Percentiles rank a stretch among this genome's conserved stretches.
These are phyloP conservation scores for Ophidiomyces ophidiicola DNA, from an alignment of 2,329 filamentous ascomycete genomes.

Conservation along the genomic window DNA sequence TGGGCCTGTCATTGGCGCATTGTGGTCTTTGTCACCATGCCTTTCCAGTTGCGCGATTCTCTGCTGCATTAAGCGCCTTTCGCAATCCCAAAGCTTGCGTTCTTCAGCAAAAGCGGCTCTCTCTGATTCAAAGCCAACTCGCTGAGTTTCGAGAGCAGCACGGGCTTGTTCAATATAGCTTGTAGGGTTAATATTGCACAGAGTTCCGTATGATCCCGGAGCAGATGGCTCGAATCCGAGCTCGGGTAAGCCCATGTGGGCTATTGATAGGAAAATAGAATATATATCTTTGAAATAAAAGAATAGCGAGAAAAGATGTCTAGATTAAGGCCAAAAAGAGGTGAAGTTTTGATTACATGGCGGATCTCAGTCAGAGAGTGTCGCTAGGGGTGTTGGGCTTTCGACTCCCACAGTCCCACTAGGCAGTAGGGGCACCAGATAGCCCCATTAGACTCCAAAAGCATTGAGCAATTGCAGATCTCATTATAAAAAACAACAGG, in stretches of 20 bases:
- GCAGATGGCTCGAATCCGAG: background rate
- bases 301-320: no score
- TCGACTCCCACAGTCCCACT: no score
- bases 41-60: slow-evolving; percentile 34
- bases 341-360: no score
- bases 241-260: slow-evolving; percentile 3
- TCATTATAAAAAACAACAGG: no score
- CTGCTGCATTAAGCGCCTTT: slow-evolving; percentile 31
- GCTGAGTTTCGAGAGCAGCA: slow-evolving; percentile 29
- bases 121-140: slow-evolving; percentile 30
- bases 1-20: background rate
- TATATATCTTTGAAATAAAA: no score
- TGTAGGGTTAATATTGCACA: background rate
- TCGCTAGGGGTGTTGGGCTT: no score
- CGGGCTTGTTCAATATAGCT: slow-evolving; percentile 33
- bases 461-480: no score
- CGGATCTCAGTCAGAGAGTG: no score
- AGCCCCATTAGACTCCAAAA: no score
- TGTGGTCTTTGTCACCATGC: slow-evolving; percentile 19
- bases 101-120: slow-evolving; percentile 33
- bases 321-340: no score
- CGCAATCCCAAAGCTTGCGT: slow-evolving; percentile 34
- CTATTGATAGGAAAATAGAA: background rate
- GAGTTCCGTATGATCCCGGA: background rate
- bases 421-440: no score